Base-by-base conservation (phyloP, 75 land plant genomes). In the Pinus albicaulis region DNA sequence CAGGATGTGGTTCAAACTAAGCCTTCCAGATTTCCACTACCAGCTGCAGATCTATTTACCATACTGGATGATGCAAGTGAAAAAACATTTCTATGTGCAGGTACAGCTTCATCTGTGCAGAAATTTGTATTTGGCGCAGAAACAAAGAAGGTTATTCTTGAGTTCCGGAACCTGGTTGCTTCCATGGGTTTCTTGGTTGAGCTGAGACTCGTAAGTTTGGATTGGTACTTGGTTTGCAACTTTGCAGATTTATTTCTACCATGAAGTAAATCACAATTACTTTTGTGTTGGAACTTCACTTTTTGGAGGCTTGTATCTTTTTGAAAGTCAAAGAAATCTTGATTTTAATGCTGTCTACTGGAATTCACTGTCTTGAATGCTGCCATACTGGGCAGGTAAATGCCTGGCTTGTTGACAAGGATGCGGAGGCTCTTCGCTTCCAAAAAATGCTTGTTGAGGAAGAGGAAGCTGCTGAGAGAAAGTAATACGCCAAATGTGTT, bases 31-130 rank as follows among this genome's bases (percentile, higher is more conserved):
- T 81, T 86, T 60, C 89, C 93, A 25, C 77, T 89, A 58, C 74
- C 88, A 4, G 90, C 99, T 0, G 58, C 86, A 24, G 90, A 96
- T 74, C 65, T 96, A 19, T 87, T 94, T 52, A 84, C 70, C 28
- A 79, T 90, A 58, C 89, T 96, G 71, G 98, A 96, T 84, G 87
- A 92, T 82, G 94, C 99, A 41, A 92, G 94, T 68, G 99, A 96
- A 79, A 88, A 78, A 66, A 94, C 98, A n/a, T 96, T 96, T 61
- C 77, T 94, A 72, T 87, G 86, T 83, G 84, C 86, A 76, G 98
- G 91, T 19, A 80, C 88, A 56, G 84, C 89, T 56, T 63, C 41
- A n/a, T 82, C 90, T 5, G 57, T 92, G 73, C 90, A 87, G 77
- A 92, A 80, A 75, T 92, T 80, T 83, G 83, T 95, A 2, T 94